phyloP scores from a whole-genome alignment of 2,329 filamentous ascomycete genomes.

The Periglandula ipomoeae region DNA sequence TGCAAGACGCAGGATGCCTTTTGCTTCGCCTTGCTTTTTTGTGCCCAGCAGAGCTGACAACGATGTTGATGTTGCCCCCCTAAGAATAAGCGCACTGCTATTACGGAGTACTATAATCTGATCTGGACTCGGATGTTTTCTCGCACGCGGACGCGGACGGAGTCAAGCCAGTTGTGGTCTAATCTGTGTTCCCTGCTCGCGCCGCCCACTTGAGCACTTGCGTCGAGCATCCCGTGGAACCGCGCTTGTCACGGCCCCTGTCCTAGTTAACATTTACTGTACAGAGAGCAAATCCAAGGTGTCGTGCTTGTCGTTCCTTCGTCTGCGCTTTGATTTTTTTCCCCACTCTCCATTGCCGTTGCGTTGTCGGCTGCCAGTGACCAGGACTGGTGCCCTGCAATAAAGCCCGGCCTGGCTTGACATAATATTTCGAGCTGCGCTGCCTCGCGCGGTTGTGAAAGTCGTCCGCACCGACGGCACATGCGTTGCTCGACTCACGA shows the following conservation, averaged over 20 bases:
- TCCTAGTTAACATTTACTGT: neutral
- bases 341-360: too few relatives aligned
- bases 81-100: too few relatives aligned
- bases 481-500: neutral
- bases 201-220: neutral
- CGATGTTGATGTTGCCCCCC: too few relatives aligned
- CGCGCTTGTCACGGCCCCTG: slow-evolving; percentile 1
- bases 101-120: too few relatives aligned
- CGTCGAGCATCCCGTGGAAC: neutral
- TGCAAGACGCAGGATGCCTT: neutral
- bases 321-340: too few relatives aligned
- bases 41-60: too few relatives aligned
- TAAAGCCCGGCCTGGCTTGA: neutral
- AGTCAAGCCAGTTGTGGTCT: too few relatives aligned
- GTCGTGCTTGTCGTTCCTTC: too few relatives aligned
- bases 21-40: neutral
- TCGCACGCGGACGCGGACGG: too few relatives aligned
- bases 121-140: neutral
- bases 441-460: neutral
- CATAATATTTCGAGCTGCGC: neutral
- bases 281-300: too few relatives aligned
- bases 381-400: neutral
- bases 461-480: neutral
- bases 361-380: too few relatives aligned
- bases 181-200: slow-evolving; percentile 1